Base-by-base conservation (phyloP, 441 rosid species). In the Pelargonium citronellum region DNA sequence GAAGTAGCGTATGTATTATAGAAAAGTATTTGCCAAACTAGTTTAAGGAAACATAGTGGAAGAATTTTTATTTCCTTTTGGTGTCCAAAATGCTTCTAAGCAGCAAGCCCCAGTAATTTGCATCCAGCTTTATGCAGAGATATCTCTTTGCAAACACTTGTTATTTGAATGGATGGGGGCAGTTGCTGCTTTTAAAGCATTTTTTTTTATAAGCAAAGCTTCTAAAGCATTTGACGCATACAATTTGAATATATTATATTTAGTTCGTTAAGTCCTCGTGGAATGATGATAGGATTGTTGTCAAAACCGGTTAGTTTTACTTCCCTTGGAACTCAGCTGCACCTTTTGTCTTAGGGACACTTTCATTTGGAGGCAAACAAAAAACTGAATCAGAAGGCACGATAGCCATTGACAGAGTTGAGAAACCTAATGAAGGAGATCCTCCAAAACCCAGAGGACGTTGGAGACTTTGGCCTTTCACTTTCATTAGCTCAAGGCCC, bases 391-490 rank as follows among this genome's bases (percentile, higher is more conserved):
- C 85, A 11, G 79, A 87, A 74, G 89, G 87, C 73, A 81, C 82
- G 91, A 85, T 84, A 75, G 81, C 75, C 49, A 81, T 89, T 82
- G 90, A 87, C 64, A 44, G 17, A 70, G 81, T 70, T 63, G 85
- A 82, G 80, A 79, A 79, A 72, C 68, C 79, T 73, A 43, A 73
- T 67, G 82, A 69, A 78, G 88, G 78, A 67, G 75, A 77, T 76
- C 70, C 81, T 73, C 79, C 85, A 68, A 78, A 85, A 73, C 49
- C 64, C 15, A 70, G 79, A 69, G 92, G 88, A 79, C 85, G 88
- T 81, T 92, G 99, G 99, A 80, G 82, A 72, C 77, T 94, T 73
- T 92, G 97, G 98, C 99, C 99, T 71, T 90, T 92, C 84, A 77
- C 86, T 79, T 82, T 80, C 66, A 78, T 77, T 75, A 77, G 79